Evolutionary conservation across 257 asterid species (phyloP), one percentile per base, ranked within the genome.

Genomic region (Datura wrightii): DNA sequence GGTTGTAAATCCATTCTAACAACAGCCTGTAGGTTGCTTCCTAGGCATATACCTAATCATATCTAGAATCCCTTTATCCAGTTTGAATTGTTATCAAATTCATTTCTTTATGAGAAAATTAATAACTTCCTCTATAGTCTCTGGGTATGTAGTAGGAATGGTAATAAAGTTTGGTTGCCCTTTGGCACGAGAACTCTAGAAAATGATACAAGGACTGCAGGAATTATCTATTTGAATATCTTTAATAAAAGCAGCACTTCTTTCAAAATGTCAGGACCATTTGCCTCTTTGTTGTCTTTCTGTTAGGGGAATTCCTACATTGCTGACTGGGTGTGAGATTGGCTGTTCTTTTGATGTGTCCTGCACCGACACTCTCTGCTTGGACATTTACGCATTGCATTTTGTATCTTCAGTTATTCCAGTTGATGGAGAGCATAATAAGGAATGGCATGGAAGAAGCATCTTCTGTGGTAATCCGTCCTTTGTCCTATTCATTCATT

Each of bases 381-480:
- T 52, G 82, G 82, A 52, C 46, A 34, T 15, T 78, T 52, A 78
- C 34, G 0, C 88, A 82, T 85, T 83, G 66, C 48, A 36, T 85
- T 82, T 66, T 89, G 63, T 85, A 76, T 85, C 42, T 89, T 81
- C 94, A 97, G 99, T 87, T 97, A 79, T 85, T 84, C 86, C 95
- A 91, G 83, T 92, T 95, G 90, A 84, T 95, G 93, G 97, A 93
- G 89, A 92, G 92, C 92, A 71, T 92, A 89, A 90, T 97, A 80
- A 93, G 98, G 85, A 94, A 89, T 44, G 94, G 93, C 87, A 84
- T 83, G 84, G 89, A 88, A 79, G 97, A 91, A 85, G 85, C 90
- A 84, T 84, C 94, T 34, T 62, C 91, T 78, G 72, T 92, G 94
- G 98, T 97, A 87, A 88, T 90, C 79, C 82, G 53, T 37, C 78